phyloP scores from a whole-genome alignment of 352 stramenopile genomes.

The Phytophthora hybrid region DNA sequence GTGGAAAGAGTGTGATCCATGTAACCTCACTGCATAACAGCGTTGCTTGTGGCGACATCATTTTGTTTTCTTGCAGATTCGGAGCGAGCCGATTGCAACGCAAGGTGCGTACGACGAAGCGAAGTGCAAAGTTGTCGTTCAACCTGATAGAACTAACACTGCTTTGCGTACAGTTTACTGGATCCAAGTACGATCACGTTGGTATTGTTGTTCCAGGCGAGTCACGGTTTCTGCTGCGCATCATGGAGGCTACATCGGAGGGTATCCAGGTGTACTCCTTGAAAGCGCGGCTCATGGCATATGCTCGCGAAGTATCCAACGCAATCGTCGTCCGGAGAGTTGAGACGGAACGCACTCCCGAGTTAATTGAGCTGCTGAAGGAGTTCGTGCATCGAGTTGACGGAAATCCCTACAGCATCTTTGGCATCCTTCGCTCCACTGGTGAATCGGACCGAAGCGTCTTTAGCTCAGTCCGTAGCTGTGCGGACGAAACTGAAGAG shows the following conservation, averaged over 20 bases:
- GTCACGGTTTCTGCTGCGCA: conserved; percentile 65
- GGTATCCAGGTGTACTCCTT: conserved; percentile 85
- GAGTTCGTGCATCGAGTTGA: conserved; percentile 77
- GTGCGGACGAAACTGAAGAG: conserved; percentile 25
- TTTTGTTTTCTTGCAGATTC: conserved; percentile 86
- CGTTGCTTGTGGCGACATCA: conserved; percentile 75
- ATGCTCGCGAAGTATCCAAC: conserved; percentile 84
- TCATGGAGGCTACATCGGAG: conserved; percentile 83
- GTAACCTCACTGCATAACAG: conserved; percentile 81
- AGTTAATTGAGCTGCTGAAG: conserved; percentile 50
- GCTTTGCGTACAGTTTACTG: conserved; percentile 58
- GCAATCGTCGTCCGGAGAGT: conserved; percentile 79
- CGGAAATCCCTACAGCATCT: conserved; percentile 87
- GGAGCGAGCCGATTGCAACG: conserved; percentile 80
- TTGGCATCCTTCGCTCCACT: conserved; percentile 69
- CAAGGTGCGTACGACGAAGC: conserved; percentile 51
- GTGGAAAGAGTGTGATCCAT: conserved; percentile 71
- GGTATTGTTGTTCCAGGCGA: conserved; percentile 80
- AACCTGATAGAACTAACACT: not conserved
- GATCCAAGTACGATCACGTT: conserved; percentile 83
- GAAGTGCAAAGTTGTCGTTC: not conserved
- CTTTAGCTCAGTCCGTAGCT: conserved; percentile 17
- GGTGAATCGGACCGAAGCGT: conserved; percentile 59
- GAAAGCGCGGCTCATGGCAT: conserved; percentile 81
- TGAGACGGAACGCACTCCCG: conserved; percentile 47